Conservation (phyloP, 805 yeast species). For the Metschnikowia peoriensis region DNA sequence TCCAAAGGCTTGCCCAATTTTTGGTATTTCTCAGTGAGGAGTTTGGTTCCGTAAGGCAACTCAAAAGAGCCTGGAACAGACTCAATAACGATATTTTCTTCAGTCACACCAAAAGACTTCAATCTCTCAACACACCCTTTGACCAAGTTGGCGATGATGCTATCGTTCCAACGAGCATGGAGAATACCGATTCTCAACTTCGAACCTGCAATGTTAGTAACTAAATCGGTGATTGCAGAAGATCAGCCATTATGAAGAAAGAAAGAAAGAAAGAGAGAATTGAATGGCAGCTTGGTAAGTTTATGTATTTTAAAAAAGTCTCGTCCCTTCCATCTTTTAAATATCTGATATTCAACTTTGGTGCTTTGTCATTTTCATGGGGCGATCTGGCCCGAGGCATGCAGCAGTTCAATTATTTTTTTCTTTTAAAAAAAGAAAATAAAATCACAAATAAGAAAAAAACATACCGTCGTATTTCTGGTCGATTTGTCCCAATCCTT, state of each 20-base stretch:
- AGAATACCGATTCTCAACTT: constrained; percentile 75
- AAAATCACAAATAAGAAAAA: background rate
- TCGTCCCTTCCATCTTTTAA: background rate
- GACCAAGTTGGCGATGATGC: constrained; percentile 75
- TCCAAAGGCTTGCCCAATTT: constrained; percentile 54
- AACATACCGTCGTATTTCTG: constrained; percentile 60
- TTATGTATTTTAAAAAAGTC: background rate
- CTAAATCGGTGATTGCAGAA: background rate
- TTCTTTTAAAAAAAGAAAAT: background rate
- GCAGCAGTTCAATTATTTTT: no score
- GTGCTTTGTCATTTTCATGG: background rate
- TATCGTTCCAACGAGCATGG: constrained; percentile 93
- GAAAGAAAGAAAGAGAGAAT: no score
- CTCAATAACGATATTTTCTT: constrained; percentile 74
- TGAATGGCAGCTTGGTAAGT: background rate
- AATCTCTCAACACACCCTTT: constrained; percentile 69
- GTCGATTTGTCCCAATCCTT: constrained; percentile 77
- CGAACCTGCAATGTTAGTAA: constrained; percentile 35
- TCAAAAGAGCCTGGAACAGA: constrained; percentile 95
- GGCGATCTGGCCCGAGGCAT: background rate
- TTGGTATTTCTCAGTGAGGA: constrained; percentile 45
- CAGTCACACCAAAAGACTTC: constrained; percentile 63
- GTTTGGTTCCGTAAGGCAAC: constrained; percentile 77
- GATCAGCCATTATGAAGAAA: background rate
- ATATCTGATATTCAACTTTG: background rate